Evolutionary conservation across 495 filamentous ascomycete species (phyloP), one percentile per base, ranked within the genome.

Genomic region (Penicilliopsis zonata): DNA sequence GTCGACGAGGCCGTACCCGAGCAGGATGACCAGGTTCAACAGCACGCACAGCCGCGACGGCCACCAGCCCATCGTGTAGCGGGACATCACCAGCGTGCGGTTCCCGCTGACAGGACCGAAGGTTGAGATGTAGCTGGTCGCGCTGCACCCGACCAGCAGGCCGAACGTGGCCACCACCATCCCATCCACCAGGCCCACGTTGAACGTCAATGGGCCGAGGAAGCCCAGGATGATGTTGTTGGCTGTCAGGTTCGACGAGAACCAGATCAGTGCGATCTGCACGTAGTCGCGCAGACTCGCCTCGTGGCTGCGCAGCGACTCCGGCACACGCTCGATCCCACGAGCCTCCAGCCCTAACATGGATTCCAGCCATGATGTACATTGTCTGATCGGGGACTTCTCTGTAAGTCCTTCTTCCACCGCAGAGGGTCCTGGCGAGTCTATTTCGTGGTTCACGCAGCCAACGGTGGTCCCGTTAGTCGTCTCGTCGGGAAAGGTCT

Each of bases 51-150:
- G 36, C 48, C 76, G 76, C 12, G 65, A 57, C 0, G 76, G 75
- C 63, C 65, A 79, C 56, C 70, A 80, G 12, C 76, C 76, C 70
- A 79, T 78, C 26, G 64, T 61, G 42, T 72, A 80, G 5, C 74
- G 61, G 4, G 65, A 53, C 25, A 76, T 59, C 36, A 64, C 63
- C 70, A 79, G 61, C 16, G 70, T 76, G 29, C 74, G 47, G 47
- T 76, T 74, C 15, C 76, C 76, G 41, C 60, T 67, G 31, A 45
- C 52, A 0, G 76, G 70, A 4, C 76, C 76, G 57, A 71, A 79
- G 5, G 62, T 65, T 14, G 69, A 59, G 35, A 70, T 74, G 46
- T 74, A 79, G 0, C 62, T 69, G 3, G 67, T 63, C 0, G 59
- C 55, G 1, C 61, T 37, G 25, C 57, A 55, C 8, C 74, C 74